Conservation (phyloP, 768 basidiomycete genomes). For the Naematelia encephala region DNA sequence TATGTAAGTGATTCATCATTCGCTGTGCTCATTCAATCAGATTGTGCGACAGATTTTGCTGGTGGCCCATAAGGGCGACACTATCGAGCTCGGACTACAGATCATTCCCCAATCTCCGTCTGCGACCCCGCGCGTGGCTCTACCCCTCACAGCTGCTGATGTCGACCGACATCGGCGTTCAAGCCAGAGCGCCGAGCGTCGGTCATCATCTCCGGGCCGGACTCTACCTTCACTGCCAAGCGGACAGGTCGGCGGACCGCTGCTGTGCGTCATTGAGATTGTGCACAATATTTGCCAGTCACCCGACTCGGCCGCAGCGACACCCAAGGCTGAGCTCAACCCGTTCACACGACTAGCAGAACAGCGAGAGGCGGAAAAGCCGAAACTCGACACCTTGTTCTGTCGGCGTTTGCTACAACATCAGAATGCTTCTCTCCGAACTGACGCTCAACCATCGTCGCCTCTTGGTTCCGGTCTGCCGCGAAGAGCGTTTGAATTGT, state of each 20-base stretch:
- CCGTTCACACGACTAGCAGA: slow-evolving; percentile 30
- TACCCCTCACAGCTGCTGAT: slow-evolving; percentile 32
- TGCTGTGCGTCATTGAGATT: slow-evolving; percentile 62
- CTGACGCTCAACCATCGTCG: slow-evolving; percentile 51
- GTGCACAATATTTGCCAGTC: slow-evolving; percentile 55
- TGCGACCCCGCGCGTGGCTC: slow-evolving; percentile 32
- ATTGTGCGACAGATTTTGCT: slow-evolving; percentile 76
- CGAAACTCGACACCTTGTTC: slow-evolving; percentile 41
- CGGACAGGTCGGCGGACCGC: slow-evolving; percentile 51
- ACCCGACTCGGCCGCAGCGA: slow-evolving; percentile 21
- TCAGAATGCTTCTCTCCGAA: slow-evolving; percentile 39
- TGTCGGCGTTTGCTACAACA: slow-evolving; percentile 38
- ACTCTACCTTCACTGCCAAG: slow-evolving; percentile 36
- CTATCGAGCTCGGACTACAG: slow-evolving; percentile 75
- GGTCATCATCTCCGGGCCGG: slow-evolving; percentile 34
- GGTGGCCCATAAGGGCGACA: slow-evolving; percentile 68
- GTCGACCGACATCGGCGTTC: slow-evolving; percentile 19
- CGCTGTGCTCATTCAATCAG: slow-evolving; percentile 52
- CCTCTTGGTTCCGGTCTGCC: slow-evolving; percentile 32
- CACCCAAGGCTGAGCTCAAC: slow-evolving; percentile 37
- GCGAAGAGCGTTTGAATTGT: slow-evolving; percentile 62
- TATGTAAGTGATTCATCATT: slow-evolving; percentile 62
- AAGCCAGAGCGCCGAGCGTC: slow-evolving; percentile 14
- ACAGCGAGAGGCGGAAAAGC: slow-evolving; percentile 25
- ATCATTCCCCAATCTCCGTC: slow-evolving; percentile 49